Evolutionary conservation across 768 basidiomycete genomes (phyloP).

Genomic region (Termitomyces sp.): DNA sequence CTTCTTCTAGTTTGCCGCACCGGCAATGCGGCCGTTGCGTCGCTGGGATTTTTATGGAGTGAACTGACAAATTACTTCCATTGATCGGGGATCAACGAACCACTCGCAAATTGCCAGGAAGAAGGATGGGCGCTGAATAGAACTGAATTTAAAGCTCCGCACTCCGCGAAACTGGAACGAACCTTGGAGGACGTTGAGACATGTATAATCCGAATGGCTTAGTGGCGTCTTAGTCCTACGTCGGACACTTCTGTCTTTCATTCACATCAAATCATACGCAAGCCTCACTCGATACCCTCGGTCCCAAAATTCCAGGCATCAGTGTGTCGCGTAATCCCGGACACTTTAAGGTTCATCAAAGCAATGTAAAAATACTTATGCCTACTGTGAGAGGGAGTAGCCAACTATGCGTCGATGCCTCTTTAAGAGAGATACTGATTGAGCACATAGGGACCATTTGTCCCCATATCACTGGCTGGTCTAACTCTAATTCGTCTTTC

Average conservation of each 20-base stretch:
- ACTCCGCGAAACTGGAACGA: conserved; percentile 16
- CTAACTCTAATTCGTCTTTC: background rate
- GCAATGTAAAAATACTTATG: background rate
- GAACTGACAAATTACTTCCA: conserved; percentile 33
- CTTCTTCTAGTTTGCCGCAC: conserved; percentile 9
- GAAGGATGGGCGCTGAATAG: conserved; percentile 10
- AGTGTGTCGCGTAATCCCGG: background rate
- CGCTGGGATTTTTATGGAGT: conserved; percentile 19
- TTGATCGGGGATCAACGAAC: conserved; percentile 62
- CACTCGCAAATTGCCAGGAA: conserved; percentile 29
- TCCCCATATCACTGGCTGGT: background rate
- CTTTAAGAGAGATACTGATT: background rate
- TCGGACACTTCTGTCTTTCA: background rate
- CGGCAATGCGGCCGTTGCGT: conserved; percentile 28
- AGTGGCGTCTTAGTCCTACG: conserved; percentile 23
- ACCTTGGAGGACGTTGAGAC: background rate
- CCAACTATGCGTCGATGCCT: background rate
- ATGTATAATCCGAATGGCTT: conserved; percentile 26
- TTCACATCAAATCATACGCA: background rate
- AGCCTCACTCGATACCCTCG: background rate
- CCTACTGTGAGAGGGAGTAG: background rate
- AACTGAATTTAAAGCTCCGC: conserved; percentile 11
- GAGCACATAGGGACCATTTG: background rate
- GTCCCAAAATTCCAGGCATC: background rate
- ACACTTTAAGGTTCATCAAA: background rate